Percentiles rank a stretch among this genome's conserved stretches.
These are phyloP conservation scores for Candida nemodendra DNA, from an alignment of 805 yeast species.

Conservation along the genomic window DNA sequence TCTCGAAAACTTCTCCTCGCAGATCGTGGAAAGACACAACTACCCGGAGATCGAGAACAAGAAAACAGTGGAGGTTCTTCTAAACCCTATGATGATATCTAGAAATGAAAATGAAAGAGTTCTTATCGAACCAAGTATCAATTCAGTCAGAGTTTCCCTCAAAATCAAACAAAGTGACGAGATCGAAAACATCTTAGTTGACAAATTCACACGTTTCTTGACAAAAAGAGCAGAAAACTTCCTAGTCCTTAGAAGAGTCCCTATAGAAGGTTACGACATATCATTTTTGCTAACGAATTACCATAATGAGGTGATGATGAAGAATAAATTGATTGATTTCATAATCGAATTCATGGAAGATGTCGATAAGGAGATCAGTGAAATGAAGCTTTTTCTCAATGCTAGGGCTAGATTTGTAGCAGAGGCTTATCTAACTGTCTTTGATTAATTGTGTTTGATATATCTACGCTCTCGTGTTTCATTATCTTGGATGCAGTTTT, in stretches of 20 bases:
- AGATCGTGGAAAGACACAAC: conserved; percentile 94
- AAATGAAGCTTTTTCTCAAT: conserved; percentile 93
- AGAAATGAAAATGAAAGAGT: conserved; percentile 93
- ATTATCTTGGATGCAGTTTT: too few species aligned
- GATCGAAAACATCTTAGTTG: conserved; percentile 90
- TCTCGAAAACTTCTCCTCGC: conserved; percentile 91
- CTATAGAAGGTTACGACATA: conserved; percentile 88
- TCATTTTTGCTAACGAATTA: conserved; percentile 90
- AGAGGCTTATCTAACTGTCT: conserved; percentile 89
- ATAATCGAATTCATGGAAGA: conserved; percentile 99
- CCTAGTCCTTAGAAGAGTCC: conserved; percentile 85
- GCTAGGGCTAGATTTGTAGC: conserved; percentile 98
- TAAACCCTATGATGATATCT: conserved; percentile 86
- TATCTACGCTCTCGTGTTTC: too few species aligned
- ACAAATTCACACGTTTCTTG: conserved; percentile 88
- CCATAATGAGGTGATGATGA: conserved; percentile 94
- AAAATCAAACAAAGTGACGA: conserved; percentile 97
- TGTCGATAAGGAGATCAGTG: conserved; percentile 97
- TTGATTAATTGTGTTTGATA: conserved; percentile 47
- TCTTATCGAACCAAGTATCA: conserved; percentile 89
- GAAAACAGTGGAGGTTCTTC: conserved; percentile 77
- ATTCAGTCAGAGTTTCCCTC: conserved; percentile 86
- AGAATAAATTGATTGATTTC: conserved; percentile 92
- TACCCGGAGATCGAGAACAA: conserved; percentile 92
- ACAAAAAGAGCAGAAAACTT: conserved; percentile 96